A percentile compares a stretch with the other conserved stretches of the same genome.
phyloP scores from a whole-genome alignment of 257 asterid genomes.

The Leonotis leonurus region DNA sequence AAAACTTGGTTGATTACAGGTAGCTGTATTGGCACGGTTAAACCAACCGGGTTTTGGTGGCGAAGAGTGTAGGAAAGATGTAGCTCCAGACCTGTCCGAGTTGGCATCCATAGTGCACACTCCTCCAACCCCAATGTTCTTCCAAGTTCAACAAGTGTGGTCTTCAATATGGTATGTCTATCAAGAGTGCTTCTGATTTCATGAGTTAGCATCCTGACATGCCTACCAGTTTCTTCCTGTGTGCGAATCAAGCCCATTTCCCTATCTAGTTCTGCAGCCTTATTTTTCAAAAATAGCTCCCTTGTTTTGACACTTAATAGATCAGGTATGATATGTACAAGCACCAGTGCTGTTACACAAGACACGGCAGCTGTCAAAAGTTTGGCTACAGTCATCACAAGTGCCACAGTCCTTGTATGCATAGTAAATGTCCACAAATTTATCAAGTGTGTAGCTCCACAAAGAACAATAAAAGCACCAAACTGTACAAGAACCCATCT shows the following conservation, averaged over 20 bases:
- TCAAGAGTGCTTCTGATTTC: too few species aligned
- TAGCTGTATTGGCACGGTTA: conserved; percentile 81
- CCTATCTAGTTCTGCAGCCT: conserved; percentile 88
- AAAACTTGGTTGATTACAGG: conserved; percentile 78
- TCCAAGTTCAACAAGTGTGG: too few species aligned
- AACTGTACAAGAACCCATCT: conserved; percentile 99
- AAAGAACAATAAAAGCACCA: conserved; percentile 95
- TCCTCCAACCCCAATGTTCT: conserved; percentile 87
- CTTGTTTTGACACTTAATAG: conserved; percentile 88
- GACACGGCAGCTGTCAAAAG: conserved; percentile 82
- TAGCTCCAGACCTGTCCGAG: conserved; percentile 83
- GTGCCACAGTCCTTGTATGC: conserved; percentile 83
- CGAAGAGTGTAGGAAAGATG: conserved; percentile 91
- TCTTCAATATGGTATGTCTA: too few species aligned
- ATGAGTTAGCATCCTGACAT: conserved; percentile 97
- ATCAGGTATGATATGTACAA: conserved; percentile 93
- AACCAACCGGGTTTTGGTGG: conserved; percentile 81
- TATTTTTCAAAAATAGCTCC: conserved; percentile 80
- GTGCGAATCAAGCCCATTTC: conserved; percentile 96
- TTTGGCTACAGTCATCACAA: conserved; percentile 83
- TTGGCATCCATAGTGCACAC: conserved; percentile 99
- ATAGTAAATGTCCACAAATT: conserved; percentile 77
- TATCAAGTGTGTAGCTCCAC: conserved; percentile 95
- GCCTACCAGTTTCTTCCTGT: conserved; percentile 96
- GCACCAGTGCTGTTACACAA: conserved; percentile 91